Percentiles rank a stretch among this genome's conserved stretches.
These are phyloP conservation scores for Cornus controversa DNA, from an alignment of 148 eudicot genomes.

Conservation along the genomic window DNA sequence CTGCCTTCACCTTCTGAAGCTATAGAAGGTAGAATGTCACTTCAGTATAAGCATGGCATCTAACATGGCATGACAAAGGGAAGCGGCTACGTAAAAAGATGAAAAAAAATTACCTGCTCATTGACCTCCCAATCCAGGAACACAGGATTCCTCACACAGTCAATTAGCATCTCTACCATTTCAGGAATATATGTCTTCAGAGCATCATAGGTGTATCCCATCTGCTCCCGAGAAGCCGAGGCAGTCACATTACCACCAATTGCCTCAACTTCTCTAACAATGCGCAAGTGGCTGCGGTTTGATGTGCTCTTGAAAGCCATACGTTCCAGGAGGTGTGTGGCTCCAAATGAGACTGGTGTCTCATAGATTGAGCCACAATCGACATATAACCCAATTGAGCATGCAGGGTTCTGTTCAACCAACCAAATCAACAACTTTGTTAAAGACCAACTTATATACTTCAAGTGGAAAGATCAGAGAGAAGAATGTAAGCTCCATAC, in stretches of 20 bases:
- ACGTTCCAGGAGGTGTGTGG: constrained; percentile 86
- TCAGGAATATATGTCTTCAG: constrained; percentile 60
- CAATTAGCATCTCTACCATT: constrained; percentile 65
- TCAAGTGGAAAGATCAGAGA: not conserved
- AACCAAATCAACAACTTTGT: not conserved
- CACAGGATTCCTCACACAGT: constrained; percentile 64
- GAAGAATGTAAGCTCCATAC: not conserved
- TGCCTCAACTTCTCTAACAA: constrained; percentile 95
- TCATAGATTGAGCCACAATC: constrained; percentile 90
- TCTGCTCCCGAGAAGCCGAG: constrained; percentile 92
- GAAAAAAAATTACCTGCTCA: constrained; percentile 38
- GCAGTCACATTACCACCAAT: constrained; percentile 85
- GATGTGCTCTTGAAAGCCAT: constrained; percentile 94
- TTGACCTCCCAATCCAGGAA: constrained; percentile 80
- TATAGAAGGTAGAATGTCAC: constrained; percentile 17
- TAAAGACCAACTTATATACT: not conserved
- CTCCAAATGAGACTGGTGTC: constrained; percentile 67
- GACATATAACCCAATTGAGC: constrained; percentile 83
- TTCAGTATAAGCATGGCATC: constrained; percentile 16
- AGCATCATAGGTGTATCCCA: constrained; percentile 91
- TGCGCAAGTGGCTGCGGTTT: constrained; percentile 80
- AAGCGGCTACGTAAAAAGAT: not conserved
- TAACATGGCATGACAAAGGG: not conserved
- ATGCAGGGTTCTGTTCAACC: constrained; percentile 66
- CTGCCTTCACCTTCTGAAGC: constrained; percentile 61